Conservation (phyloP, 805 yeast genomes). For the Myxozyma neotropica region DNA sequence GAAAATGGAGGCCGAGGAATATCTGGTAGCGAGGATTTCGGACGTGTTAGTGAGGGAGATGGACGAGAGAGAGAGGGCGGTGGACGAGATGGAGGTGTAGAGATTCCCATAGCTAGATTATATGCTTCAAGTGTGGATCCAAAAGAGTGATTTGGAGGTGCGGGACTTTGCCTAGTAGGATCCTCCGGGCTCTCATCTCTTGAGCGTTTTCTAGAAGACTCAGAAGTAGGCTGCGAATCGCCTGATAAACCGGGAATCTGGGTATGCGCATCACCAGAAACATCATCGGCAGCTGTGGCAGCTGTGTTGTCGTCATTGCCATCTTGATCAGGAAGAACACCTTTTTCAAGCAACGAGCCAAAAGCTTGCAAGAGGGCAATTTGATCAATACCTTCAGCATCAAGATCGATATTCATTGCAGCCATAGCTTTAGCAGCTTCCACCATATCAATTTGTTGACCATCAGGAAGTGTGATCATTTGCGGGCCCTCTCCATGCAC, state of each 20-base stretch:
- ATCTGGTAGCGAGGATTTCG: neutral
- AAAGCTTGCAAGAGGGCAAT: conserved; percentile 7
- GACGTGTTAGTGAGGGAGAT: neutral
- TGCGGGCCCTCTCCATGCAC: conserved; percentile 1
- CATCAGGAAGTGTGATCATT: neutral
- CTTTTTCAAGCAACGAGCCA: conserved; percentile 8
- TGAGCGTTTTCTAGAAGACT: neutral
- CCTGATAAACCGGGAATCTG: neutral
- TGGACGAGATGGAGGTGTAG: conserved; percentile 1
- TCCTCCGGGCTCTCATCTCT: neutral
- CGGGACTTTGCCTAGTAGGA: neutral
- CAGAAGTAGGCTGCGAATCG: neutral
- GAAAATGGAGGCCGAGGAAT: conserved; percentile 1
- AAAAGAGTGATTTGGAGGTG: neutral
- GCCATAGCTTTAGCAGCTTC: neutral
- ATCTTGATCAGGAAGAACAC: neutral
- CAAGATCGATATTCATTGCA: conserved; percentile 7
- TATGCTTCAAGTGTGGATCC: neutral
- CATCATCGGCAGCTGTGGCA: neutral
- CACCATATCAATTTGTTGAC: conserved; percentile 4
- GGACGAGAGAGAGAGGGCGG: neutral
- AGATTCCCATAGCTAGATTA: neutral
- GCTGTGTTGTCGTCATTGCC: neutral
- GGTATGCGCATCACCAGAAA: neutral
- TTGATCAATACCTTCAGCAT: conserved; percentile 12